Base-by-base conservation (phyloP, 495 filamentous ascomycete species). In the Delitschia confertaspora region DNA sequence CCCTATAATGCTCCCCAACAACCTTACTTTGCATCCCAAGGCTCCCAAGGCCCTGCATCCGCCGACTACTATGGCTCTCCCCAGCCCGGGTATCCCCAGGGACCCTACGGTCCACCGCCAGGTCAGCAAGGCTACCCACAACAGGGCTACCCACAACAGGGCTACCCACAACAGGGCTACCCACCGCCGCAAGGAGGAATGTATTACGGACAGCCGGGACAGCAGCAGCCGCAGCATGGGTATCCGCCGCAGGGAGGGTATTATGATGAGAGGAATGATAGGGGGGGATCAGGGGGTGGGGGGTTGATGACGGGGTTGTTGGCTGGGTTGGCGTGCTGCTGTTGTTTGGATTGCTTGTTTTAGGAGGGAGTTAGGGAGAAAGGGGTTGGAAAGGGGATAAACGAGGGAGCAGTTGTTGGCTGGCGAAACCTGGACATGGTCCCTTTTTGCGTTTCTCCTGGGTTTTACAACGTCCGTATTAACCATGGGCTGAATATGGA, bases 321-420 rank as follows among this genome's bases (percentile, higher is more conserved):
- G 56, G 69, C 67, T 33, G 68, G 64, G 11, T 23, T 72, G 29
- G 70, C 70, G 7, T 71, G 71, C 41, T 75, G 71, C 48, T 75
- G 71, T 51, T 74, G 70, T 49, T 67, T 73, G 63, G 71, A 75
- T 61, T 66, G 72, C 33, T 45, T 75, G 24, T 69, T 74, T 41
- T 75, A 67, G 47, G 22, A 27, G 34, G 19, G 23, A 34, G 33
- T n/a, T 34, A 34, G 18, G 22, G 13, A 19, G 26, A 14, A 21
- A 25, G 13, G 14, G 35, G 16, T 41, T 45, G 39, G 34, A 42
- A 50, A 5, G 47, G 27, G 22, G 21, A 35, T 4, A 35, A 9
- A 9, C 10, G 33, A 3, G 10, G 10, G 3, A 33, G 5, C 13
- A 14, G 33, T 10, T 26, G 11, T 35, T 8, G 8, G 17, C 16